Evolutionary conservation across 768 basidiomycete genomes (phyloP).

Genomic region (Chiua virens): DNA sequence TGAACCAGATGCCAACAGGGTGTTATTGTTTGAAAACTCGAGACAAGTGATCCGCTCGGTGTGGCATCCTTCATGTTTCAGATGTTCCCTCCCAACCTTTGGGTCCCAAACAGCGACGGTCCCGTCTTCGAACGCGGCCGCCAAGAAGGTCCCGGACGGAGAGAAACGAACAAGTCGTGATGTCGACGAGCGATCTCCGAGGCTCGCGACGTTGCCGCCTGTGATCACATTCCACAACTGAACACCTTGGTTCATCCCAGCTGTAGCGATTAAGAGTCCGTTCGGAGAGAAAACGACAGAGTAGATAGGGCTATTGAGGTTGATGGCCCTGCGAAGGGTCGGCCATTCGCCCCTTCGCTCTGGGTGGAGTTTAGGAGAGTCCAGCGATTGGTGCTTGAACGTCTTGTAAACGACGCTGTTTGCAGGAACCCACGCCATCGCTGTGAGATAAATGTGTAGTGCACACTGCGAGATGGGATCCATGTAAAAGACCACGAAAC

Average conservation of each 20-base stretch:
- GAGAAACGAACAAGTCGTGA: conserved; percentile 19
- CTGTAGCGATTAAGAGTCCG: conserved; percentile 16
- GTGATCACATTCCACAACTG: conserved; percentile 24
- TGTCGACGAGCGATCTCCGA: conserved; percentile 11
- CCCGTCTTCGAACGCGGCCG: conserved; percentile 17
- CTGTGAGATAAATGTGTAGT: conserved; percentile 17
- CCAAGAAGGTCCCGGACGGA: conserved; percentile 18
- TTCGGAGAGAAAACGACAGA: conserved; percentile 17
- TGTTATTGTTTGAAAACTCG: conserved; percentile 18
- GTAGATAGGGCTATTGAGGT: conserved; percentile 6
- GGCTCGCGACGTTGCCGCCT: conserved; percentile 18
- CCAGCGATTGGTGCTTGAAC: conserved; percentile 9
- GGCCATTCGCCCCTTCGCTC: not conserved
- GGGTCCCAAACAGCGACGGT: conserved; percentile 21
- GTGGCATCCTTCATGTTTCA: conserved; percentile 15
- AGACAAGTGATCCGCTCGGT: conserved; percentile 14
- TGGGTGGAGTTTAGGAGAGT: not conserved
- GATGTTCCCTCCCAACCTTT: conserved; percentile 14
- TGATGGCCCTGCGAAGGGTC: not conserved
- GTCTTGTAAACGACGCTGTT: conserved; percentile 2
- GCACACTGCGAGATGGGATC: conserved; percentile 21
- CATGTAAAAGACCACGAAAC: conserved; percentile 18
- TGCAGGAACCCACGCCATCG: not conserved
- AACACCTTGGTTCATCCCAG: conserved; percentile 12
- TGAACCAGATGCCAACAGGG: conserved; percentile 19